Evolutionary conservation across 169 alveolate species (phyloP), one percentile per base, ranked within the genome.

Genomic region (Eimeria sp.): DNA sequence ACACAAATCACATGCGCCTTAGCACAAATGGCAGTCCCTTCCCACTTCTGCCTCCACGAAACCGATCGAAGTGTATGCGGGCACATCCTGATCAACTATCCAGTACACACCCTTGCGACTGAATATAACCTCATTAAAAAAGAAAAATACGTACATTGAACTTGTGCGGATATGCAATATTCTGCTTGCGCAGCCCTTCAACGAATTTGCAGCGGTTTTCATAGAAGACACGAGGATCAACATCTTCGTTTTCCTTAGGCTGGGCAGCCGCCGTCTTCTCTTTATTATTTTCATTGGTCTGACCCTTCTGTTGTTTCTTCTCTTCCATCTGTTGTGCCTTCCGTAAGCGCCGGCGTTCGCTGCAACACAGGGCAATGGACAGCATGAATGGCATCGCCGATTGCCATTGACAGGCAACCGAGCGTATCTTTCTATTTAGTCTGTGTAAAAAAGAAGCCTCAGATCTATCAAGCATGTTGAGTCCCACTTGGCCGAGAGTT

Each of bases 191-290:
- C n/a, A 85, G 93, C 40, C 43, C 40, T 72, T 95, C 96, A 56
- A 97, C 82, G n/a, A 91, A 95, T 27, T 77, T 88, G 83, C 95
- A 80, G 58, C 98, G 96, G 90, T 95, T 97, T 56, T 96, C 96
- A 52, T 95, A 94, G 95, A 97, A 97, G 90, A 87, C 95, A 13
- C 97, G 77, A 33, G 98, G 98, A 90, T 97, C 98, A 74, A 95
- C 52, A 66, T 97, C 97, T 94, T 95, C 97, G 20, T 58, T 64
- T 4, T 40, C 90, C 82, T 74, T 62, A 37, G 85, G 33, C 66
- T 64, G 56, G 27, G 83, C 60, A 25, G 40, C 46, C 20, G 71
- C 56, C 40, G n/a, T 9, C 9, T 62, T 62, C 37, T 56, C 76
- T 49, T 64, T 80, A 16, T 46, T 82, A 23, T 58, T 43, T 20